Percentiles rank a stretch among this genome's conserved stretches.
These are phyloP conservation scores for Antitrichia curtipendula DNA, from an alignment of 225 moss, liverwort and hornwort genomes.

Conservation along the genomic window DNA sequence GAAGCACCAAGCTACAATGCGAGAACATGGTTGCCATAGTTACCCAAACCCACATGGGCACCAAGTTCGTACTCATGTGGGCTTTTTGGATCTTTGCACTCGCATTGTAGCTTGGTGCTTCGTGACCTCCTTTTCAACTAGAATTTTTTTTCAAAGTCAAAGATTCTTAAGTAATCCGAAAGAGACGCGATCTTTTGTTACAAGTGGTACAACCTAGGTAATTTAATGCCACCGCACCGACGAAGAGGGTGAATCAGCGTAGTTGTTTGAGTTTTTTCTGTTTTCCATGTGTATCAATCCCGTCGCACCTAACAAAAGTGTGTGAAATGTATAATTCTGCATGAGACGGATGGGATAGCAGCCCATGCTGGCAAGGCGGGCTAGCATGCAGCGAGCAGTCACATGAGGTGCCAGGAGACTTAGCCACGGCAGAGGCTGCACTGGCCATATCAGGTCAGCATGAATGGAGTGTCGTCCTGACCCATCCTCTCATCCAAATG, in stretches of 20 bases:
- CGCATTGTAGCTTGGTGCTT: fast-evolving
- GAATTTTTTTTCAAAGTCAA: not conserved
- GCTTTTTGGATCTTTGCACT: not conserved
- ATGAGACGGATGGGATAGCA: not conserved
- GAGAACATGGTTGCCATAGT: not conserved
- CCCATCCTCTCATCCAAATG: not conserved
- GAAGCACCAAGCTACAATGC: not conserved
- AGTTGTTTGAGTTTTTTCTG: no score
- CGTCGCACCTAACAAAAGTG: no score
- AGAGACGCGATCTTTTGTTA: not conserved
- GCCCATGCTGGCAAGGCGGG: not conserved
- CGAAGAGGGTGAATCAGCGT: not conserved
- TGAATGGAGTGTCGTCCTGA: not conserved
- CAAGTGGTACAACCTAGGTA: no score
- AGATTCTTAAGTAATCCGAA: not conserved
- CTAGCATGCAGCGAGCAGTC: not conserved
- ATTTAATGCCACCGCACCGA: fast-evolving
- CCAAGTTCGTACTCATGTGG: not conserved
- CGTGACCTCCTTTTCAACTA: not conserved
- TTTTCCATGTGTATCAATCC: not conserved
- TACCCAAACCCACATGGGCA: not conserved
- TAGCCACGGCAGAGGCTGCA: not conserved
- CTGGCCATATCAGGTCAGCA: not conserved
- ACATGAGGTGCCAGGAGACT: not conserved
- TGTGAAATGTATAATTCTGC: not conserved